Conservation (phyloP, 331 rosid species). For the Malus hybrid region DNA sequence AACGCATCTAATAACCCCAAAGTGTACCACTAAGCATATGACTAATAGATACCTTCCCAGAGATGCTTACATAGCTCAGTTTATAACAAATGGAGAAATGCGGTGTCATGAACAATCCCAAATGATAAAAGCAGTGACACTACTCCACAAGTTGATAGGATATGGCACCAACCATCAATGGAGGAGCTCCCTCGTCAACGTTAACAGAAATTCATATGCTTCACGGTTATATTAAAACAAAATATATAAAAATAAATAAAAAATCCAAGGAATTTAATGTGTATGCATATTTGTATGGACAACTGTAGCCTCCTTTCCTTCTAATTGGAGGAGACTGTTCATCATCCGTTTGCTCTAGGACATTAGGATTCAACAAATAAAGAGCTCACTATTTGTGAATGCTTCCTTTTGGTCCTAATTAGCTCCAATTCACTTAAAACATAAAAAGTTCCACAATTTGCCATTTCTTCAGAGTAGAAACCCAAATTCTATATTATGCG, state of each 20-base stretch:
- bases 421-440: not conserved
- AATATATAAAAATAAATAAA: too few relatives aligned
- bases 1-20: not conserved
- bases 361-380: slow-evolving; percentile 51
- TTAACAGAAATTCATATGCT: not conserved
- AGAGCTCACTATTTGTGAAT: slow-evolving; percentile 41
- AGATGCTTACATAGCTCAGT: not conserved
- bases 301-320: slow-evolving; percentile 76
- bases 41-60: not conserved
- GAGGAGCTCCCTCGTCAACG: not conserved
- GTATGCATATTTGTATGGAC: slow-evolving; percentile 20
- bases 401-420: slow-evolving; percentile 38
- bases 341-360: slow-evolving; percentile 72
- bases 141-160: not conserved
- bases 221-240: not conserved
- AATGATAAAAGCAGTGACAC: not conserved
- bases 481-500: not conserved
- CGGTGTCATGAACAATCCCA: not conserved
- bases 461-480: not conserved
- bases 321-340: slow-evolving; percentile 78
- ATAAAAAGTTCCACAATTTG: not conserved
- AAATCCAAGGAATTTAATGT: not conserved
- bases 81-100: not conserved
- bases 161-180: not conserved
- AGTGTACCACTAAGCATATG: not conserved